Conservation (phyloP, 345 rosid species). For the Euphorbia peplus region DNA sequence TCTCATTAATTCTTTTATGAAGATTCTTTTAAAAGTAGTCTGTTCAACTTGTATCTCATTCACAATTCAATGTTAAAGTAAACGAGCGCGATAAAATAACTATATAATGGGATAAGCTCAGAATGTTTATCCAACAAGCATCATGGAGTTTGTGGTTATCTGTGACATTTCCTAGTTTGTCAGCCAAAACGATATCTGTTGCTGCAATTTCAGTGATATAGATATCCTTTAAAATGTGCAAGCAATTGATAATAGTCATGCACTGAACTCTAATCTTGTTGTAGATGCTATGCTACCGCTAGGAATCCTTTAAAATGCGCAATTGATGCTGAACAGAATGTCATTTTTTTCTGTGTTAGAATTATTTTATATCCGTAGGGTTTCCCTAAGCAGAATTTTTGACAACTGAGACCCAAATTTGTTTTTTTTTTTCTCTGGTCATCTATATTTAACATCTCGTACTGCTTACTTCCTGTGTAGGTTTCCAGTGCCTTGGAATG, state of each 20-base stretch:
- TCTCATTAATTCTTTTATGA: not conserved
- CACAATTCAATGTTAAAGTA: not conserved
- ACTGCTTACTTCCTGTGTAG: too few species aligned
- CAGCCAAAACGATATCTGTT: not conserved
- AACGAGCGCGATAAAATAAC: not conserved
- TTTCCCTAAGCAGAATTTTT: not conserved
- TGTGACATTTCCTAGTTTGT: not conserved
- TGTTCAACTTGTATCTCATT: not conserved
- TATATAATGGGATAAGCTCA: not conserved
- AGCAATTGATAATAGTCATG: too few species aligned
- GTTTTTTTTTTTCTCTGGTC: not conserved
- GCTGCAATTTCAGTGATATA: not conserved
- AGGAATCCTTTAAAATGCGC: not conserved
- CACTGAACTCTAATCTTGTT: not conserved
- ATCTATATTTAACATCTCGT: too few species aligned
- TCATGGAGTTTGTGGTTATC: not conserved
- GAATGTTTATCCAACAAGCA: not conserved
- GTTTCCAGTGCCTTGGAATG: too few species aligned
- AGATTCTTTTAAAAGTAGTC: not conserved
- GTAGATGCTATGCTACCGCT: too few species aligned
- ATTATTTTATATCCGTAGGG: not conserved
- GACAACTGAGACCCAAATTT: not conserved
- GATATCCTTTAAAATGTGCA: too few species aligned
- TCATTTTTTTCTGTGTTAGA: too few species aligned
- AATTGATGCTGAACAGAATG: not conserved